These are phyloP conservation scores for Penicillium desertorum DNA, from an alignment of 495 filamentous ascomycete genomes.

Conservation along the genomic window DNA sequence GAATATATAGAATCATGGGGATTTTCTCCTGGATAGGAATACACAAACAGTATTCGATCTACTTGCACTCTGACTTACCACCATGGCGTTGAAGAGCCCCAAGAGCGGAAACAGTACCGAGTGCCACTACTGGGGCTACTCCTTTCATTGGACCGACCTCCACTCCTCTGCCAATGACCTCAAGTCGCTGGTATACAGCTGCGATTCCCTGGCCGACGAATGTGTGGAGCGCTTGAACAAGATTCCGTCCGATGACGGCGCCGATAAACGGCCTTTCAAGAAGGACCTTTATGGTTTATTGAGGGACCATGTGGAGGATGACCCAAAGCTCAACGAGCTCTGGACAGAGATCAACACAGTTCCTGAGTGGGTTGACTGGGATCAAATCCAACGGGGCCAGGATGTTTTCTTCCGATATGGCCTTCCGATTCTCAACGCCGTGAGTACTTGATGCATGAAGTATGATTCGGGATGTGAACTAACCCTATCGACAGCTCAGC, in stretches of 20 bases:
- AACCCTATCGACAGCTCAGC: conserved; percentile 27
- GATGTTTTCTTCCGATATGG: conserved; percentile 72
- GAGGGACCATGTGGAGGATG: conserved; percentile 52
- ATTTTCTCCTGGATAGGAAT: not conserved
- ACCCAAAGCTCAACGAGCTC: conserved; percentile 58
- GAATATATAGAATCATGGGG: not conserved
- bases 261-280: conserved; percentile 26
- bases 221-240: conserved; percentile 59
- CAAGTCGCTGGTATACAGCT: conserved; percentile 60
- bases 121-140: conserved; percentile 60
- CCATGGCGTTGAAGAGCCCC: conserved; percentile 21
- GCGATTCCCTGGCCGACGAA: conserved; percentile 67
- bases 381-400: conserved; percentile 63
- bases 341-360: conserved; percentile 70
- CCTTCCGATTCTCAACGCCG: conserved; percentile 56
- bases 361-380: conserved; percentile 81
- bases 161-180: conserved; percentile 64
- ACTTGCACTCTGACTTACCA: not conserved
- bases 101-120: conserved; percentile 22
- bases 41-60: not conserved
- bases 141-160: conserved; percentile 66
- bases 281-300: conserved; percentile 65
- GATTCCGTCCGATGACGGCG: conserved; percentile 38
- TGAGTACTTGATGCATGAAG: conserved; percentile 19
- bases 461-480: not conserved